Evolutionary conservation across 805 yeast genomes (phyloP).

Genomic region (Metschnikowia cubensis): DNA sequence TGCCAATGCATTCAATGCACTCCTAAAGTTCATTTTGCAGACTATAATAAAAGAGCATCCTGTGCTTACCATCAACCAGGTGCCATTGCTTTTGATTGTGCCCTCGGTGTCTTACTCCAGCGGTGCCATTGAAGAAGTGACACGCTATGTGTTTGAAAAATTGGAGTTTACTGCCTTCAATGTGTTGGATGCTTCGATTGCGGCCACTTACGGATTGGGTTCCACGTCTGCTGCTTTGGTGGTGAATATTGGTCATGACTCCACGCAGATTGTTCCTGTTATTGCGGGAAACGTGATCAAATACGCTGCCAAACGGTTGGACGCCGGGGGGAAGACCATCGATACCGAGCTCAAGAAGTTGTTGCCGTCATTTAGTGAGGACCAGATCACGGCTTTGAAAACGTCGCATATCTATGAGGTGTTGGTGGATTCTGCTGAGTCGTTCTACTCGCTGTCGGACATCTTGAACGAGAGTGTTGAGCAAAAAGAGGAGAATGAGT

Average conservation of each 20-base stretch:
- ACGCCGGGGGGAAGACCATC: constrained; percentile 64
- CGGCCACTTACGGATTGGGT: constrained; percentile 72
- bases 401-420: constrained; percentile 75
- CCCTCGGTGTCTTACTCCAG: constrained; percentile 67
- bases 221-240: constrained; percentile 62
- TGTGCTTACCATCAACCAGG: constrained; percentile 51
- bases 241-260: constrained; percentile 73
- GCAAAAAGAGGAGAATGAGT: constrained; percentile 55
- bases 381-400: constrained; percentile 73
- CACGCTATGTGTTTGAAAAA: constrained; percentile 71
- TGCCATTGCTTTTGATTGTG: constrained; percentile 67
- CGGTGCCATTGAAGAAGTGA: constrained; percentile 58
- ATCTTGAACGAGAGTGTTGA: constrained; percentile 19
- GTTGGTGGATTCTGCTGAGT: constrained; percentile 61
- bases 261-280: constrained; percentile 78
- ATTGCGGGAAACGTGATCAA: constrained; percentile 62
- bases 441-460: constrained; percentile 59
- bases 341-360: constrained; percentile 47
- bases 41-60: constrained; percentile 38
- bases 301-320: constrained; percentile 48
- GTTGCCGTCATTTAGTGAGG: constrained; percentile 54
- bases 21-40: constrained; percentile 45
- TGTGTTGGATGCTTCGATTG: constrained; percentile 62
- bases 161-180: constrained; percentile 71
- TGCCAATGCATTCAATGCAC: constrained; percentile 64